phyloP scores from a whole-genome alignment of 495 filamentous ascomycete genomes.

The Aspergillus affinis region DNA sequence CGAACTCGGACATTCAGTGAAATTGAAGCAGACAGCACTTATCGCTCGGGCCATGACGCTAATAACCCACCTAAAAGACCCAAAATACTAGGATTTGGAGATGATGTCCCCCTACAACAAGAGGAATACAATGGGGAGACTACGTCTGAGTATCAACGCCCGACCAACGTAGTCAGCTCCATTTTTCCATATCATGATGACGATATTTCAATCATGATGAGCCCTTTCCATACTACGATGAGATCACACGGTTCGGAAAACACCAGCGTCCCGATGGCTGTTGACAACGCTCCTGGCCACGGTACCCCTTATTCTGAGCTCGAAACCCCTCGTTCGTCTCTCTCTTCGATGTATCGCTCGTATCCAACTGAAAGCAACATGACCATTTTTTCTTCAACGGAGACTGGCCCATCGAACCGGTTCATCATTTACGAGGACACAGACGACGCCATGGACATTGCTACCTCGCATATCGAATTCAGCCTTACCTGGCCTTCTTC shows the following conservation, averaged over 20 bases:
- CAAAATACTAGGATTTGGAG: neutral
- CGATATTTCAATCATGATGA: neutral
- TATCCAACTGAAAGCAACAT: neutral
- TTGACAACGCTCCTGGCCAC: neutral
- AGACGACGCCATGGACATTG: conserved; percentile 11
- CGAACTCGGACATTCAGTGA: neutral
- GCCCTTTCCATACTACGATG: neutral
- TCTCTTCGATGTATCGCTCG: neutral
- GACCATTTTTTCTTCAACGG: neutral
- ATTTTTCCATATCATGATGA: neutral
- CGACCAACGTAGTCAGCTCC: neutral
- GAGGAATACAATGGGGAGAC: neutral
- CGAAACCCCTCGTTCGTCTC: neutral
- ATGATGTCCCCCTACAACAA: neutral
- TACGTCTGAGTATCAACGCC: neutral
- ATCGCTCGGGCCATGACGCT: neutral
- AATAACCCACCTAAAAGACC: neutral
- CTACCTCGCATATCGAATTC: conserved; percentile 11
- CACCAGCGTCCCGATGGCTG: neutral
- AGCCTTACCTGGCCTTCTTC: conserved; percentile 10
- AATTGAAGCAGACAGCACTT: neutral
- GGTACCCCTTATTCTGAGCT: neutral
- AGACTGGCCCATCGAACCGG: neutral
- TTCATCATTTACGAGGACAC: conserved; percentile 28
- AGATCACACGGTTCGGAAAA: neutral